Conservation (phyloP, 75 land plant species). For the Pinus taeda region DNA sequence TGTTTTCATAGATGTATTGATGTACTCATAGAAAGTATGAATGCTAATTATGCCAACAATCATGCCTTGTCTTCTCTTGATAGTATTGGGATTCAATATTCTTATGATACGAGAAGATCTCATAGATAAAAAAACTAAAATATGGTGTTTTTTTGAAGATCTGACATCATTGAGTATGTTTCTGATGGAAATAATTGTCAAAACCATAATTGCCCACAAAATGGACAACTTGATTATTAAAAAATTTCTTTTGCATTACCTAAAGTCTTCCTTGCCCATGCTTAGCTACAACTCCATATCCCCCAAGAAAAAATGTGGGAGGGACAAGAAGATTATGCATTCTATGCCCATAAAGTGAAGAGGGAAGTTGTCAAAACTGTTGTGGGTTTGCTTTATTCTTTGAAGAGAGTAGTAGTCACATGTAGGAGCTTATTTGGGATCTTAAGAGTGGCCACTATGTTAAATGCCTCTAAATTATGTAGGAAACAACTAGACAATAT, state of each 20-base stretch:
- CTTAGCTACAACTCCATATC: slow-evolving; percentile 23
- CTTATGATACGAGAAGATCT: slow-evolving; percentile 44
- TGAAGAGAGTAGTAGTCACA: slow-evolving; percentile 40
- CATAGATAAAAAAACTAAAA: slow-evolving; percentile 25
- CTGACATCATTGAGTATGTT: slow-evolving; percentile 41
- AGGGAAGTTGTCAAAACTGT: slow-evolving; percentile 44
- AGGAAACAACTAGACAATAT: no score
- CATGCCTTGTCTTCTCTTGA: slow-evolving; percentile 34
- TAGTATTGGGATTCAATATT: slow-evolving; percentile 23
- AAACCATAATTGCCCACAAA: slow-evolving; percentile 40
- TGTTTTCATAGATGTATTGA: no score
- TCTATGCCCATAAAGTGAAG: slow-evolving; percentile 22
- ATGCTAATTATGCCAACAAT: neutral
- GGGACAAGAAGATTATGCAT: slow-evolving; percentile 14
- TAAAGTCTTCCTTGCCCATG: slow-evolving; percentile 43
- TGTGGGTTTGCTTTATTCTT: slow-evolving; percentile 37
- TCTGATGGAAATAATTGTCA: slow-evolving; percentile 52
- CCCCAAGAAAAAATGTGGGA: slow-evolving; percentile 24
- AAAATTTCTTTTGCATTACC: slow-evolving; percentile 69
- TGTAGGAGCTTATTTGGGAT: no score
- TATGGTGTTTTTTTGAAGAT: slow-evolving; percentile 84
- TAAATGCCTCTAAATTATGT: no score
- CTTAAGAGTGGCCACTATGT: no score
- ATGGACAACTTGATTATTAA: slow-evolving; percentile 42
- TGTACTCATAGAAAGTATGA: slow-evolving; percentile 42